Percentiles rank a stretch among this genome's conserved stretches.
Evolutionary conservation across 306 rosid genomes (phyloP).

Genomic region (Malus fusca): DNA sequence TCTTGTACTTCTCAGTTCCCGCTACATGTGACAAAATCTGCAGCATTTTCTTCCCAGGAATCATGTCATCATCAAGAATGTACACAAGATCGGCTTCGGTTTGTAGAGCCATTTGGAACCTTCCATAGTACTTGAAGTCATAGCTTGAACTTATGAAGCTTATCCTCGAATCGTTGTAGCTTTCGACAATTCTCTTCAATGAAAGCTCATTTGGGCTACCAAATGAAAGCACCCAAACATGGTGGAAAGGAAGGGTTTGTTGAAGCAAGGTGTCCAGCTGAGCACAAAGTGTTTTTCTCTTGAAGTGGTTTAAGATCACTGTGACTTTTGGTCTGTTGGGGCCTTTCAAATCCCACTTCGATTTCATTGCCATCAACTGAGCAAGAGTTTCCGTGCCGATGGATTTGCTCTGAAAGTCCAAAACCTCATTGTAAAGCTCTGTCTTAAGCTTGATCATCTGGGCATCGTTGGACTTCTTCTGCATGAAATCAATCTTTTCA

Average conservation of each 20-base stretch:
- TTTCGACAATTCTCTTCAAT: slow-evolving; percentile 66
- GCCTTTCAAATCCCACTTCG: slow-evolving; percentile 59
- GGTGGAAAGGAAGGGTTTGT: slow-evolving; percentile 82
- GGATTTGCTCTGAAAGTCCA: slow-evolving; percentile 50
- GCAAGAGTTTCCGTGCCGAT: slow-evolving; percentile 60
- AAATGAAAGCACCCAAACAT: slow-evolving; percentile 91
- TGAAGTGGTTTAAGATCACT: slow-evolving; percentile 81
- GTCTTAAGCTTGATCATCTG: slow-evolving; percentile 73
- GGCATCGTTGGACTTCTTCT: slow-evolving; percentile 77
- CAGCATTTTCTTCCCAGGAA: slow-evolving; percentile 84
- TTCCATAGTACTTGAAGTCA: slow-evolving; percentile 96
- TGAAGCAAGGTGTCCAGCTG: slow-evolving; percentile 74
- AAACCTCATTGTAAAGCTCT: slow-evolving; percentile 62
- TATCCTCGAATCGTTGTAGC: slow-evolving; percentile 74
- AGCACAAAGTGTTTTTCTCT: slow-evolving; percentile 87
- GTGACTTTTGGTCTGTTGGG: slow-evolving; percentile 61
- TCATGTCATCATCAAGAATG: slow-evolving; percentile 87
- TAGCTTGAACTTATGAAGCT: slow-evolving; percentile 82
- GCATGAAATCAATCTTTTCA: slow-evolving; percentile 79
- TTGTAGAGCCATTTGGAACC: slow-evolving; percentile 91
- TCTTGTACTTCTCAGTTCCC: slow-evolving; percentile 74
- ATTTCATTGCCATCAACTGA: slow-evolving; percentile 72
- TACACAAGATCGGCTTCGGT: slow-evolving; percentile 83
- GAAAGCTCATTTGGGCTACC: slow-evolving; percentile 92
- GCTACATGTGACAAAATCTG: slow-evolving; percentile 86